Evolutionary conservation across 2,329 filamentous ascomycete species (phyloP), one percentile per base, ranked within the genome.

Genomic region (Aspergillus neotritici): DNA sequence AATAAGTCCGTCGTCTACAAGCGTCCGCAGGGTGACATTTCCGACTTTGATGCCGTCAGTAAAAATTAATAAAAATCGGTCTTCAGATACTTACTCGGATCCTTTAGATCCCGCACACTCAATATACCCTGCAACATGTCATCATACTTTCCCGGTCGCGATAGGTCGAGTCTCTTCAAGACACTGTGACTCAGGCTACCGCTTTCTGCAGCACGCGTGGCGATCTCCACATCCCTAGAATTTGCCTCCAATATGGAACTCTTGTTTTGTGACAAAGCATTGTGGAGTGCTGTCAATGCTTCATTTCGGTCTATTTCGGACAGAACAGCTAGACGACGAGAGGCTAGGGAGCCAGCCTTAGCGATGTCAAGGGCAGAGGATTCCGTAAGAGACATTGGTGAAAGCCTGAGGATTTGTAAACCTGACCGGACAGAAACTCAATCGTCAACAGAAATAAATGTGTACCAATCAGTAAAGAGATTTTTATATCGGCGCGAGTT

Each of bases 101-200:
- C 93, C 37, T 86, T 79, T 21, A 98, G 76, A 39, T 80, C 77
- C 53, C 85, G 78, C 48, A 98, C 93, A 68, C 95, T 88, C 47
- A 94, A 69, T 48, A 98, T 94, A 17, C 93, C 93, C 71, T 90
- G 85, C 52, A 98, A 76, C 93, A 98, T 97, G 62, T 97, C 93
- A 61, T 96, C 90, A 75, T 85, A 98, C 71, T 97, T 97, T 46
- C 91, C 91, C 61, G 82, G 80, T 65, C 86, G 85, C 37, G 81
- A 82, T 37, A 98, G 74, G 66, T 98, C 91, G 48, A 98, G 76
- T 43, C 93, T 79, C 58, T 94, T 93, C 28, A 96, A 79, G 16
- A 97, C 77, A 60, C 87, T 93, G 58, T 84, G 78, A 64, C 83
- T 91, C 38, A 97, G 71, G 37, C 81, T 74, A 32, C 91, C 91